Evolutionary conservation across 345 rosid species (phyloP), one percentile per base, ranked within the genome.

Genomic region (Murraya koenigii): DNA sequence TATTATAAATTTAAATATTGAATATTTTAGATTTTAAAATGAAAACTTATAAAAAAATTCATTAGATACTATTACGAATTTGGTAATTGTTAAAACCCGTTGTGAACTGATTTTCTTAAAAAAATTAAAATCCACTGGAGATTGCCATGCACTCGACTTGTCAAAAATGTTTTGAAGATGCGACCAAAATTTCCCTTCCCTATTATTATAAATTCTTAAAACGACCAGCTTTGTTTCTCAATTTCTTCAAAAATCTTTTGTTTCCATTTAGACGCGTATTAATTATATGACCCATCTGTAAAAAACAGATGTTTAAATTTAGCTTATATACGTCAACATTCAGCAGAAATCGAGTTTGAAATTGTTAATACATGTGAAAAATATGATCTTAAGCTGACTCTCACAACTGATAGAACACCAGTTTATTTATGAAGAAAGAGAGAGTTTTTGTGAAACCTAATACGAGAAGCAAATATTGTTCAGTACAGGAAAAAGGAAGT

Each of bases 391-490:
- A 47, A n/a, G 25, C 30, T 38, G 66, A 72, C 65, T 66, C 66
- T 33, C 69, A 64, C 28, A 72, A 56, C 39, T 58, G 38, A 66
- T 33, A n/a, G 39, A 23, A 68, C 32, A 66, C 41, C 3, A 60
- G 22, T 71, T 70, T 65, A 62, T 61, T 69, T 20, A 77, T 30
- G 62, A 55, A 32, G 60, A 65, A 66, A 32, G 28, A 64, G 26
- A 59, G 35, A 7, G 56, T 66, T 36, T 26, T 77, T 55, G 25
- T 28, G 63, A 76, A 33, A 13, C 25, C 33, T n/a, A 35, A 35
- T 64, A 25, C 28, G 19, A 38, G 28, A 63, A 54, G 49, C 71
- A 67, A 22, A 41, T 75, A 72, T 60, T 72, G 49, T 60, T 77
- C 63, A 11, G 17, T 55, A 66, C 30, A 67, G 14, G 61, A 19